Base-by-base conservation (phyloP, 83 land plant species). In the Thuja plicata region DNA sequence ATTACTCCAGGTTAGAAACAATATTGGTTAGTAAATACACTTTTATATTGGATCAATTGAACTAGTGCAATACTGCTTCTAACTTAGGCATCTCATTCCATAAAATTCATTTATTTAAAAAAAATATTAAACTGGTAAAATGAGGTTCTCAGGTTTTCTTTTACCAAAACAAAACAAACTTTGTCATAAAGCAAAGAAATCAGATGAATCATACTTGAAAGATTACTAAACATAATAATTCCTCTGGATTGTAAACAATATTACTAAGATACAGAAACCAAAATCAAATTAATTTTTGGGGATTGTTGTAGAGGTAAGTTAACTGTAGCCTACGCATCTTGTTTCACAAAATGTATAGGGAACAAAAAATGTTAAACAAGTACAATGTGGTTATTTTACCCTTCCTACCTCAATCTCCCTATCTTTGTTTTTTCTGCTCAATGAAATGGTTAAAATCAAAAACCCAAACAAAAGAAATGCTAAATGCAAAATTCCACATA, bases 401-500 rank as follows among this genome's bases (percentile, higher is more conserved):
- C 38, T 34, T 11, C 37, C 15, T 32, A 34, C 55, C 16, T 52
- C 55, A 52, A 52, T 10, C 79, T 34, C 77, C 2, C 77, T 32
- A 60, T 19, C 17, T 76, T 35, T 54, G 19, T 76, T 76, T 6
- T 76, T 76, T 76, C 79, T 76, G 79, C 79, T 4, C 40, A 32
- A n/a, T n/a, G 34, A 11, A 73, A 10, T 17, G 79, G 4, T 10
- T 34, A 76, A 12, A 76, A 76, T 32, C 17, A 34, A 41, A 86
- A 27, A 34, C 34, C 13, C 11, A 62, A 85, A 48, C 37, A 54
- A 87, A 52, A 87, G 50, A 81, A 82, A 45, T 89, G 87, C 34
- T 40, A 86, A 76, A 40, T 76, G 85, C 2, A 10, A 74, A 74
- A 87, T 15, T 81, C 24, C 80, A 24, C 88, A 90, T 93, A 95